A percentile compares a stretch with the other conserved stretches of the same genome.
Conservation (phyloP, 768 basidiomycete species). For the Glaciozyma martinii region DNA sequence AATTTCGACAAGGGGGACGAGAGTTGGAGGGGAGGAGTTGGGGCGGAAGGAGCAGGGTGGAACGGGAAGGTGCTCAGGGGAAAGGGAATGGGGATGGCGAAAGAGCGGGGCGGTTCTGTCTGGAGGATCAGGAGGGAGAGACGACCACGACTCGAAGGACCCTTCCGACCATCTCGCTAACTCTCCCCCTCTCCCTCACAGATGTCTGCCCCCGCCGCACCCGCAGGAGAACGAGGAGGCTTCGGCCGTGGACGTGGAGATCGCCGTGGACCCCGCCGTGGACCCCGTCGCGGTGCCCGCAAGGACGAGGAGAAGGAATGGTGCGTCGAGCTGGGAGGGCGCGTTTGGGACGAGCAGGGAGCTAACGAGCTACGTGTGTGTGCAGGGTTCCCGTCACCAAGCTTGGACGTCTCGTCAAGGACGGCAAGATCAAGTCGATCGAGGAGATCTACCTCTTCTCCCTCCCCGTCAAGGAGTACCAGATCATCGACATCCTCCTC, state of each 20-base stretch:
- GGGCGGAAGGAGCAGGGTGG: too few relatives aligned
- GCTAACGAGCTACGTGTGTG: background rate
- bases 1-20: too few relatives aligned
- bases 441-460: conserved; percentile 95
- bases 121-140: too few relatives aligned
- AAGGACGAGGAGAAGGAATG: conserved; percentile 99
- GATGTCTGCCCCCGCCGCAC: conserved; percentile 50
- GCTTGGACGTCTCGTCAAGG: conserved; percentile 96
- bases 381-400: conserved; percentile 93
- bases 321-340: conserved; percentile 45
- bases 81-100: too few relatives aligned
- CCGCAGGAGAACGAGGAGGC: conserved; percentile 72
- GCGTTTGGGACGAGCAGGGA: background rate
- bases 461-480: conserved; percentile 97
- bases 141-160: too few relatives aligned
- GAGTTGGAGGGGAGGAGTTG: too few relatives aligned
- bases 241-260: conserved; percentile 63
- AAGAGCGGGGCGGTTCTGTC: too few relatives aligned
- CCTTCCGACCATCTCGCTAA: too few relatives aligned
- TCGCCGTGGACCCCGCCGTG: conserved; percentile 59
- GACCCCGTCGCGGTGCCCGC: conserved; percentile 89
- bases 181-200: too few relatives aligned
- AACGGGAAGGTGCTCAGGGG: too few relatives aligned
- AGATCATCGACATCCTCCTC: conserved; percentile 98
- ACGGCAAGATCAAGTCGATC: conserved; percentile 99